Base-by-base conservation (phyloP, 176 grass and related monocot species). In the Metroxylon sagu region DNA sequence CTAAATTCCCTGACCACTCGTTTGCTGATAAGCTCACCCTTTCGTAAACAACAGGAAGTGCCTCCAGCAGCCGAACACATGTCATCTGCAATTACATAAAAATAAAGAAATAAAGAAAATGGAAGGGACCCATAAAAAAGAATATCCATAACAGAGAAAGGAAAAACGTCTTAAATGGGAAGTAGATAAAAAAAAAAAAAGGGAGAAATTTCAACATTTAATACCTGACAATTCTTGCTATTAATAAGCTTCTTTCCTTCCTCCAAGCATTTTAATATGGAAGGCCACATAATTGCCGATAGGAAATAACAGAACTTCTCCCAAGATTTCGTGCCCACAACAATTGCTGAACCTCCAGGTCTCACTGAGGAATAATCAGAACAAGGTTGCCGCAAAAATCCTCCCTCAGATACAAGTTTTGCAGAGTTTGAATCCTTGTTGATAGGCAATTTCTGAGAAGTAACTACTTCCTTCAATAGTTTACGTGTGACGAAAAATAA, bases 401-500 rank as follows among this genome's bases (percentile, higher is more conserved):
- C 92, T n/a, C 87, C 92, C 70, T 82, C 86, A 18, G 54, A 55
- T 57, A 72, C 53, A 76, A 80, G 57, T 74, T 73, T 90, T 29
- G 59, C 26, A 68, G 61, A 57, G 16, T 80, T 71, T 65, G 49
- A 52, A 67, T 73, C 53, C 56, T 58, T 26, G 65, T 31, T 68
- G 55, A n/a, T 10, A 73, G 77, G 73, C 73, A 64, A 62, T 64
- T 76, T 64, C 62, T 71, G 70, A 73, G 73, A 65, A 60, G 54
- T 68, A 70, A 83, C 68, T 56, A 90, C 86, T 50, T 96, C 87
- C 69, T 85, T 96, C 53, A 96, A 60, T 62, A 96, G 76, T 81
- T 96, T 96, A 19, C 78, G 76, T 17, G 59, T 55, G 48, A 96
- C 74, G 50, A 90, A 96, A 72, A 96, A 82, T 30, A 96, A 31